phyloP scores from a whole-genome alignment of 73 alveolate genomes.

The Tetrahymena thermophila region DNA sequence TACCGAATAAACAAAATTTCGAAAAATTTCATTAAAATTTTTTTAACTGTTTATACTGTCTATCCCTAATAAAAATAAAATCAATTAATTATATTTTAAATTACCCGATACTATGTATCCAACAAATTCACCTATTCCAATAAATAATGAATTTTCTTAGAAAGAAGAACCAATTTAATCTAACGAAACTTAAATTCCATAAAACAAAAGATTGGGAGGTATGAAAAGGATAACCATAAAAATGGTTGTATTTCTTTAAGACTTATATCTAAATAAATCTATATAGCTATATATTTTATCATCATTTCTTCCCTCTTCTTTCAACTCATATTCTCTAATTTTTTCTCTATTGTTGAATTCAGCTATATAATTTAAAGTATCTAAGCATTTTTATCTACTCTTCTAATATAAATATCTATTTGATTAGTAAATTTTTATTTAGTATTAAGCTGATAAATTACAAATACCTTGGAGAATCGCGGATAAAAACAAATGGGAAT shows the following conservation, averaged over 20 bases:
- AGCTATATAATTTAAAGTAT: background rate
- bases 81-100: too few relatives aligned
- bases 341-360: background rate
- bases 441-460: too few relatives aligned
- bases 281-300: background rate
- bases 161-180: background rate
- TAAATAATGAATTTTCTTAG: background rate
- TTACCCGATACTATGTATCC: background rate
- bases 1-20: background rate
- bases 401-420: background rate
- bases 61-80: too few relatives aligned
- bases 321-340: background rate
- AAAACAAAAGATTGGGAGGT: background rate
- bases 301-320: background rate
- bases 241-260: background rate
- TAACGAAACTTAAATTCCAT: background rate
- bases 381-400: background rate
- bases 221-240: background rate
- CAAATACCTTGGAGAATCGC: background rate
- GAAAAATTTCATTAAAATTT: too few relatives aligned
- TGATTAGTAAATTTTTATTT: background rate
- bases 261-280: background rate
- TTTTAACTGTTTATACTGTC: too few relatives aligned
- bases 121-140: background rate
- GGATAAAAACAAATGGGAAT: background rate